Conservation (phyloP, 345 rosid species). For the Eutrema japonicum region DNA sequence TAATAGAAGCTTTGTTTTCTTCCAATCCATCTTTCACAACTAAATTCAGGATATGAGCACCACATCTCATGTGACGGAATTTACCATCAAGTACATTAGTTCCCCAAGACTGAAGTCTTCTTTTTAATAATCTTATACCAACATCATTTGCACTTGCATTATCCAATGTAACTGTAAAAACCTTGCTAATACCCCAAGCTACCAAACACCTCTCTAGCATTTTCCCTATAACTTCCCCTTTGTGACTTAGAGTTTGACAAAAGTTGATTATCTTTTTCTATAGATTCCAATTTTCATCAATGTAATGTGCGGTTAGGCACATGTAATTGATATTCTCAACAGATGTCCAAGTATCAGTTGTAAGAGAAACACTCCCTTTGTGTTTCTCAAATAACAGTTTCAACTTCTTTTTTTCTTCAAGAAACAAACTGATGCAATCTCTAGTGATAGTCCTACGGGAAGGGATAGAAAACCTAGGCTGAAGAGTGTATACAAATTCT, state of each 20-base stretch:
- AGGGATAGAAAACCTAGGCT: conserved; percentile 4
- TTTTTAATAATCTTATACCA: too few species aligned
- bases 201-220: conserved; percentile 23
- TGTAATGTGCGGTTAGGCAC: conserved; percentile 15
- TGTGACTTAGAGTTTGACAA: conserved; percentile 11
- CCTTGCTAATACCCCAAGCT: conserved; percentile 28
- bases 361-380: conserved; percentile 10
- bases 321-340: conserved; percentile 8
- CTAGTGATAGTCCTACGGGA: neutral
- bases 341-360: conserved; percentile 7
- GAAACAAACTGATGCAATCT: conserved; percentile 2
- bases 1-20: too few species aligned
- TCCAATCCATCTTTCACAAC: too few species aligned
- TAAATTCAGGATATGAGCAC: too few species aligned
- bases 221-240: conserved; percentile 17
- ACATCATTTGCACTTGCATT: conserved; percentile 36
- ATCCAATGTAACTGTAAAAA: conserved; percentile 24
- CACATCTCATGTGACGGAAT: too few species aligned
- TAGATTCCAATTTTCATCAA: neutral
- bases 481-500: neutral
- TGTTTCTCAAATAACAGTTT: conserved; percentile 1
- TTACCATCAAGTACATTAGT: too few species aligned
- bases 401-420: neutral
- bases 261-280: neutral
- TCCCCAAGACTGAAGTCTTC: too few species aligned